These are phyloP conservation scores for Lindgomyces ingoldianus DNA, from an alignment of 495 filamentous ascomycete genomes.

Conservation along the genomic window DNA sequence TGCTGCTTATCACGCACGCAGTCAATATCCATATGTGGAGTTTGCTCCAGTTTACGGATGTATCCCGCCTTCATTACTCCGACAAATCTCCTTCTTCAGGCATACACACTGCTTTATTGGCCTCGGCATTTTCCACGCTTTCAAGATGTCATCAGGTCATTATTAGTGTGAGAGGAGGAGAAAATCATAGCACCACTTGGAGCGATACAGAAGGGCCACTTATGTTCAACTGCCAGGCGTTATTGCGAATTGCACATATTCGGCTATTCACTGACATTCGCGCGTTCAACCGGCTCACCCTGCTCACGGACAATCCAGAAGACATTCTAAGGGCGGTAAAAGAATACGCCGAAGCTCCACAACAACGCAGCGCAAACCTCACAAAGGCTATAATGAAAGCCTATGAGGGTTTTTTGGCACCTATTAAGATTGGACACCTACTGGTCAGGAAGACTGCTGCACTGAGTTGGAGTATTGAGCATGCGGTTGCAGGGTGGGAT, in stretches of 20 bases:
- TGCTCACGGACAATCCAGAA: constrained; percentile 18
- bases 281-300: constrained; percentile 14
- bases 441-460: constrained; percentile 28
- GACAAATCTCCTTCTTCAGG: too few relatives aligned
- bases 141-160: constrained; percentile 7
- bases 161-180: neutral
- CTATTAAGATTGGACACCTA: constrained; percentile 15
- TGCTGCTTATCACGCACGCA: constrained; percentile 22
- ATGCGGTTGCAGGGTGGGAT: constrained; percentile 27
- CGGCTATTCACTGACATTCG: constrained; percentile 9
- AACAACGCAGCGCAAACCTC: neutral
- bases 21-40: constrained; percentile 26
- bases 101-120: neutral
- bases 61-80: neutral
- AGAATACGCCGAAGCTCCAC: neutral
- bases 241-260: constrained; percentile 24
- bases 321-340: constrained; percentile 1
- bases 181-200: constrained; percentile 5
- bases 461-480: constrained; percentile 31
- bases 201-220: constrained; percentile 14
- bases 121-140: constrained; percentile 11
- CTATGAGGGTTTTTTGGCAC: constrained; percentile 6
- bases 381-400: constrained; percentile 19
- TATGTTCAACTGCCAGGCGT: constrained; percentile 28
- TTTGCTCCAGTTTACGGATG: constrained; percentile 10